Percentiles rank a stretch among this genome's conserved stretches.
Evolutionary conservation across 2,329 filamentous ascomycete species (phyloP).

Genomic region (Colletotrichum chlorophyti): DNA sequence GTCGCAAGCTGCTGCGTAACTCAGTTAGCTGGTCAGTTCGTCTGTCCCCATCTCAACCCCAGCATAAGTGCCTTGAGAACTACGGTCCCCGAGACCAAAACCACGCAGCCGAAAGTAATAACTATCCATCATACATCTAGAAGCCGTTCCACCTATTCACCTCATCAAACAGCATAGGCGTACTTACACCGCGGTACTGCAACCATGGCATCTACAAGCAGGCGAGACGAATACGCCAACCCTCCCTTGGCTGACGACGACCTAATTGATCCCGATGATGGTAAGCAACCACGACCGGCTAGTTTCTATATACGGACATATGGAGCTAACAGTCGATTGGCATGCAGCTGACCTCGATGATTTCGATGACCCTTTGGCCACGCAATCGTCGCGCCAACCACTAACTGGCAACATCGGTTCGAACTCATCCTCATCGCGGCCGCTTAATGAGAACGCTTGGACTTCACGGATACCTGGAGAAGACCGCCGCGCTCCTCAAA

Average conservation of each 20-base stretch:
- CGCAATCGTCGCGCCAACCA: constrained; percentile 75
- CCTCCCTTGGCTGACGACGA: constrained; percentile 71
- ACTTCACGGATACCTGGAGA: constrained; percentile 91
- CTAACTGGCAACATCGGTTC: constrained; percentile 82
- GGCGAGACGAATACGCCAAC: constrained; percentile 65
- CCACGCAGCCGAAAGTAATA: too few relatives aligned
- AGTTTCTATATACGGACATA: neutral
- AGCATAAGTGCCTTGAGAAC: too few relatives aligned
- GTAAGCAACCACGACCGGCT: constrained; percentile 49
- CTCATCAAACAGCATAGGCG: neutral
- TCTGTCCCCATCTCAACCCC: constrained; percentile 1
- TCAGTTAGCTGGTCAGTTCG: neutral
- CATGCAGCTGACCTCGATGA: constrained; percentile 81
- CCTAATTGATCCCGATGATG: constrained; percentile 81
- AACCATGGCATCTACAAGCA: constrained; percentile 54
- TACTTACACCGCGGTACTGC: neutral
- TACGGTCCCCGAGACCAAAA: too few relatives aligned
- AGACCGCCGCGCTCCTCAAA: constrained; percentile 85
- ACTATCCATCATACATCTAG: too few relatives aligned
- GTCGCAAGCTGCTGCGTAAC: constrained; percentile 24
- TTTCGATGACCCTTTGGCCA: constrained; percentile 84
- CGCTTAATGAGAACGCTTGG: constrained; percentile 79
- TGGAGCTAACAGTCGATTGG: neutral
- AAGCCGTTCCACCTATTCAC: too few relatives aligned
- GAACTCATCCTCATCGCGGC: constrained; percentile 56